These are phyloP conservation scores for Novymonas esmeraldas DNA, from an alignment of 208 protist species.

Conservation along the genomic window DNA sequence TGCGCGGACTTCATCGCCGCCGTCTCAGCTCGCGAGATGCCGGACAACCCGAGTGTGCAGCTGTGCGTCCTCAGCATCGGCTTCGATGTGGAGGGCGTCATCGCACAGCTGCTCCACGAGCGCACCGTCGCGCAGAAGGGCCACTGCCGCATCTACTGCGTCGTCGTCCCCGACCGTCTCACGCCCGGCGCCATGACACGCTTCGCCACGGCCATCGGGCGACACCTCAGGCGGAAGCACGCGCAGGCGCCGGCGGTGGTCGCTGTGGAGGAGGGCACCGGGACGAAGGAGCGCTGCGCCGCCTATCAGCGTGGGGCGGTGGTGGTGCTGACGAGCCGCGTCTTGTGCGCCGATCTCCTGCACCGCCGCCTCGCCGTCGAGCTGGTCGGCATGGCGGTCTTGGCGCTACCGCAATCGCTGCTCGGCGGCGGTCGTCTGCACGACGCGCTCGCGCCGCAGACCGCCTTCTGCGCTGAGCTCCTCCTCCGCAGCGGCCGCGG, in stretches of 20 bases:
- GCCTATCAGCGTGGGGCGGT: conserved; percentile 70
- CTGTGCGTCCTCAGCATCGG: conserved; percentile 69
- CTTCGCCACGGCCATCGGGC: conserved; percentile 69
- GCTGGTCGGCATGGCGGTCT: conserved; percentile 43
- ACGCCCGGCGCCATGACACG: conserved; percentile 87
- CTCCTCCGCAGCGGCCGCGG: conserved; percentile 41
- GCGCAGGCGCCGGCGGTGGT: conserved; percentile 26
- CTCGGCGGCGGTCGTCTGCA: conserved; percentile 16
- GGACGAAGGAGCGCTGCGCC: conserved; percentile 59
- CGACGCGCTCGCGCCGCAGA: conserved; percentile 45
- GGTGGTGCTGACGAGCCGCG: conserved; percentile 60
- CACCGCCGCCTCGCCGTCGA: conserved; percentile 71
- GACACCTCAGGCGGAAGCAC: conserved; percentile 11
- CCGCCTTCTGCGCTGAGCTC: conserved; percentile 77
- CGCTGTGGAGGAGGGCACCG: conserved; percentile 62
- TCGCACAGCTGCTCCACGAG: conserved; percentile 34
- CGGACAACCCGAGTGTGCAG: conserved; percentile 55
- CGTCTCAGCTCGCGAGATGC: conserved; percentile 34
- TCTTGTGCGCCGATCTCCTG: conserved; percentile 80
- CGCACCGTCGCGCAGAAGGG: conserved; percentile 4
- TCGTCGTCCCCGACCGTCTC: conserved; percentile 95
- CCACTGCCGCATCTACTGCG: conserved; percentile 40
- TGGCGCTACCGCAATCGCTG: conserved; percentile 43
- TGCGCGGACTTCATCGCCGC: conserved; percentile 43
- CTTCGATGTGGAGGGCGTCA: conserved; percentile 61